phyloP scores from a whole-genome alignment of 805 yeast species.

The Phaffomyces antillensis region DNA sequence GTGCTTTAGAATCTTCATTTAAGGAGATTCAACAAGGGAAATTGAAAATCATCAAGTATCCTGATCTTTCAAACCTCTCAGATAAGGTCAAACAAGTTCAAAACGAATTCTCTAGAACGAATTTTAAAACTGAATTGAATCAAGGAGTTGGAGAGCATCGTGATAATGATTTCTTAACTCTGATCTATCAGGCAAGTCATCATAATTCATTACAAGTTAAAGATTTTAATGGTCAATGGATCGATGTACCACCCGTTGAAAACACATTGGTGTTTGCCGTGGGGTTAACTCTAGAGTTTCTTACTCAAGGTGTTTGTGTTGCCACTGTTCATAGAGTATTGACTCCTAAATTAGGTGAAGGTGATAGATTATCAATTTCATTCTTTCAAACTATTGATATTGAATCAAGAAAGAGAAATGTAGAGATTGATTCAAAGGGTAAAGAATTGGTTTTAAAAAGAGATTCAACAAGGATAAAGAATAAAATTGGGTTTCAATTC shows the following conservation, averaged over 20 bases:
- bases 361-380: constrained; percentile 37
- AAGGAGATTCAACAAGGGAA: constrained; percentile 34
- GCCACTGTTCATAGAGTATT: constrained; percentile 43
- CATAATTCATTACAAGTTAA: constrained; percentile 41
- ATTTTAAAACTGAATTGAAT: constrained; percentile 31
- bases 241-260: constrained; percentile 34
- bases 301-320: constrained; percentile 41
- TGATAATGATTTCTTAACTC: constrained; percentile 57
- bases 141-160: constrained; percentile 44
- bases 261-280: constrained; percentile 40
- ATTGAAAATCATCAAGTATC: constrained; percentile 36
- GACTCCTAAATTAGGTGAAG: constrained; percentile 17
- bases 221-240: constrained; percentile 40
- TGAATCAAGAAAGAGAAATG: constrained; percentile 16
- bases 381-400: constrained; percentile 41
- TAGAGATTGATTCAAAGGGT: constrained; percentile 13
- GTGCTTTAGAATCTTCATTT: constrained; percentile 41
- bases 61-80: constrained; percentile 9
- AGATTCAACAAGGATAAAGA: constrained; percentile 13
- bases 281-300: constrained; percentile 42
- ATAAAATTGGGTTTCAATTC: constrained; percentile 23
- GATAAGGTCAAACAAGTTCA: constrained; percentile 26
- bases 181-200: constrained; percentile 48
- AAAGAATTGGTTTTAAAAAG: constrained; percentile 13
- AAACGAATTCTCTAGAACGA: constrained; percentile 37